Conservation (phyloP, 2,329 filamentous ascomycete species). For the Celoporthe dispersa region DNA sequence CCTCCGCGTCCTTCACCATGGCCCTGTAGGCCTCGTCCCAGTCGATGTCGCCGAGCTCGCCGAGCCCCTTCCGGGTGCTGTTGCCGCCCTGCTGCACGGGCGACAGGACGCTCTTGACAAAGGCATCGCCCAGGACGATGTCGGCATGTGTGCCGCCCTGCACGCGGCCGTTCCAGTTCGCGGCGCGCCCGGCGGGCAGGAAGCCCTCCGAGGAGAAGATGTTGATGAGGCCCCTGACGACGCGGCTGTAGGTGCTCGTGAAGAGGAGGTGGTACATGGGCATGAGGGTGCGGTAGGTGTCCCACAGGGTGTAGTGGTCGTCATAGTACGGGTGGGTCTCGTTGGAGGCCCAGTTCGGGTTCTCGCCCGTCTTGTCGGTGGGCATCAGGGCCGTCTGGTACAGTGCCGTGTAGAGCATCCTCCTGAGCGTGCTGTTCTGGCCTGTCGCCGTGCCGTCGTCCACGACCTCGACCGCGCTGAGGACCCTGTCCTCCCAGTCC, state of each 20-base stretch:
- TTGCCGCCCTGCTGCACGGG: neutral
- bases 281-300: conserved; percentile 35
- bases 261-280: conserved; percentile 51
- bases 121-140: conserved; percentile 61
- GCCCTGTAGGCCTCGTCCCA: conserved; percentile 53
- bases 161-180: conserved; percentile 57
- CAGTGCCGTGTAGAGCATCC: conserved; percentile 54
- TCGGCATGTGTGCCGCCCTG: conserved; percentile 61
- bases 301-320: conserved; percentile 40
- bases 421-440: conserved; percentile 20
- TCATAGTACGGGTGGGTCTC: conserved; percentile 43
- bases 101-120: conserved; percentile 45
- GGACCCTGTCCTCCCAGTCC: conserved; percentile 21
- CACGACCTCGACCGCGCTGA: conserved; percentile 20
- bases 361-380: conserved; percentile 58
- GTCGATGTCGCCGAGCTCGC: conserved; percentile 34
- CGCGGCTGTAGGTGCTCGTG: conserved; percentile 55
- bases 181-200: conserved; percentile 53
- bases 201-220: conserved; percentile 56
- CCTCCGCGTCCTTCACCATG: conserved; percentile 56
- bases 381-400: conserved; percentile 61
- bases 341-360: conserved; percentile 51
- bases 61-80: conserved; percentile 28
- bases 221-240: conserved; percentile 56
- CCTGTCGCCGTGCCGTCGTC: conserved; percentile 4